Evolutionary conservation across 495 filamentous ascomycete species (phyloP), one percentile per base, ranked within the genome.

Genomic region (Annulohypoxylon stygium): DNA sequence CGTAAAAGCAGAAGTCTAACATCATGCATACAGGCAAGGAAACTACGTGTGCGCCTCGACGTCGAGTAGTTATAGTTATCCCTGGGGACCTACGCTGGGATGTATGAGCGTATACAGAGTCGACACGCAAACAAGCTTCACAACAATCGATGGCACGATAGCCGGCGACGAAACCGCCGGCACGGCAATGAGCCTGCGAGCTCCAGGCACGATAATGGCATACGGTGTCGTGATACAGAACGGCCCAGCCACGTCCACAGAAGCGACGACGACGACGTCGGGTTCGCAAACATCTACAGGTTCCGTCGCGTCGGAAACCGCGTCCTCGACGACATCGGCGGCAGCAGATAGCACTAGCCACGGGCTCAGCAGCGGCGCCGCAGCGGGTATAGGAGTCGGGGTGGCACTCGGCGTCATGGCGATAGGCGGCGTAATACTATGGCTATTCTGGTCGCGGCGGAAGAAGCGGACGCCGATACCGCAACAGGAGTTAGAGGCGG

Each of bases 171-270:
- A 75, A 54, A 64, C 59, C 18, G 67, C 64, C 0, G 72, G 72
- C 4, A 3, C n/a, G 6, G 36, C 20, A 1, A 61, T 10, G 9
- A 71, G 67, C 16, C 10, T 74, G 3, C 10, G 10, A 1, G 67
- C 72, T 3, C 67, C 72, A 1, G 59, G 67, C 20, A 75, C 72
- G 26, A 61, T 75, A 45, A 75, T 75, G 72, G 67, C 67, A 14
- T 70, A 71, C 51, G 72, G 63, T 2, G 48, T 75, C 6, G 54
- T 61, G 26, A 43, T 75, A 10, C 67, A 59, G 47, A 70, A 65
- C 34, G 20, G 39, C 11, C 16, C 25, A 0, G 8, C 61, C 5
- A 66, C 54, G 37, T 23, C 48, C 0, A 47, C 45, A 23, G 30
- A 30, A 30, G n/a, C 14, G 20, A 11, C 58, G 30, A 34, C 33